phyloP scores from a whole-genome alignment of 2,329 filamentous ascomycete species.

The Clarireedia sp. region DNA sequence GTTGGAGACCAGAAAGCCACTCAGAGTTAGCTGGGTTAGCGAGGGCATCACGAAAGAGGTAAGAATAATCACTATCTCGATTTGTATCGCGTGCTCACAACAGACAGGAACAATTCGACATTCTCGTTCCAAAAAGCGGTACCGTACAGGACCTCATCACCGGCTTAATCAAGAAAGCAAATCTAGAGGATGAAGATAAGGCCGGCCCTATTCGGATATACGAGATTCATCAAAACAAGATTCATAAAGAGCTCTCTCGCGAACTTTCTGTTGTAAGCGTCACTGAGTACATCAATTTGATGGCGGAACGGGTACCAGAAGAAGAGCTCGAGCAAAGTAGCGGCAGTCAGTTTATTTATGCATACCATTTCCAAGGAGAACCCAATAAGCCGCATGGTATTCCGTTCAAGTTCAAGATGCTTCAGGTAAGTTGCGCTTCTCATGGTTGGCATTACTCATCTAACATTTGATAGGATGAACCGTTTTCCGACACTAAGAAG shows the following conservation, averaged over 20 bases:
- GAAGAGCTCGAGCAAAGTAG: constrained; percentile 50
- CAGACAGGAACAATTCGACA: constrained; percentile 63
- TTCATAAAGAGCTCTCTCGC: constrained; percentile 67
- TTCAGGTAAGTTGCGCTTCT: constrained; percentile 51
- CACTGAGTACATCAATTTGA: constrained; percentile 76
- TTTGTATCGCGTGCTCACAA: constrained; percentile 20
- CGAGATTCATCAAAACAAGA: constrained; percentile 74
- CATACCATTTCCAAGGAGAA: constrained; percentile 91
- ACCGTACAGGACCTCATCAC: constrained; percentile 70
- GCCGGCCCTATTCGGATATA: constrained; percentile 69
- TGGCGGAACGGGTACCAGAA: constrained; percentile 73
- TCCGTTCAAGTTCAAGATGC: constrained; percentile 83
- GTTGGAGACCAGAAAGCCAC: constrained; percentile 80
- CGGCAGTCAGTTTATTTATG: constrained; percentile 58
- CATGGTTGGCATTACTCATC: background rate
- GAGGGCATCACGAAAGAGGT: constrained; percentile 91
- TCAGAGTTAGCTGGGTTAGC: constrained; percentile 77
- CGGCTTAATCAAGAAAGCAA: constrained; percentile 70
- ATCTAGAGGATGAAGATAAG: constrained; percentile 64
- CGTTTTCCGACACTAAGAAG: constrained; percentile 87
- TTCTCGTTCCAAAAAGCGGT: constrained; percentile 83
- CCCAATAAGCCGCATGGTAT: constrained; percentile 75
- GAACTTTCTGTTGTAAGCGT: constrained; percentile 71
- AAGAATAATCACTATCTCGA: constrained; percentile 25
- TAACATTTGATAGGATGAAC: constrained; percentile 55